Base-by-base conservation (phyloP, 371 early-diverging fungal species). In the Amoeboaphelidium protococcarum region DNA sequence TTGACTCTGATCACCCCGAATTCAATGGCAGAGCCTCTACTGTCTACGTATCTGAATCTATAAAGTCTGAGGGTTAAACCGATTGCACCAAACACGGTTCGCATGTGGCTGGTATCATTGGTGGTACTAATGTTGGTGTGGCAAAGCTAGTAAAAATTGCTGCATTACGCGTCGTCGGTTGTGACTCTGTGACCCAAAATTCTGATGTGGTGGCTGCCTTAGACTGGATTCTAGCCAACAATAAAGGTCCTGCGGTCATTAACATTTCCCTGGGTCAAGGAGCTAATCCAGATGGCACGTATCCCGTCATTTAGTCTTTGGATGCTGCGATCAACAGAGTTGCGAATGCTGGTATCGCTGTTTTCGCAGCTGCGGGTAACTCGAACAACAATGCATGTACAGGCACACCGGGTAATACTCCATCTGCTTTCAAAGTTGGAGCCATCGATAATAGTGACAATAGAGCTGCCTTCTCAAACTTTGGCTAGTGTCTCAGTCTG, bases 11-110 rank as follows among this genome's bases (percentile, higher is more conserved):
- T n/a, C 69, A 69, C 50, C 54, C 55, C 22, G 70, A 69, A 45
- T 60, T 68, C 42, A 46, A 54, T 25, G 56, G 50, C 13, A 51
- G 59, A 42, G 69, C 61, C 0, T 16, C 26, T 26, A 37, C 41
- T 16, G 47, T 2, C 12, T 55, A 21, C 26, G 40, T 21, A 27
- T 23, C 40, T 10, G 10, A 25, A 24, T 55, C 13, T 4, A 6
- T 13, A 26, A 41, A 21, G 13, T 25, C 6, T 3, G 2, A 22
- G 2, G 21, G 41, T 12, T 42, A 59, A 44, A 41, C 47, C 2
- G 59, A 59, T 45, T 67, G 67, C 40, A 52, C 65, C 46, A 68
- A 68, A 19, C 69, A 69, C 50, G 69, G 69, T 4, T 61, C 69
- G 2, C 66, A 69, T 42, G 59, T 59, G 20, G 60, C 67, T 23